Conservation (phyloP, 768 basidiomycete genomes). For the Tulasnella sp. region DNA sequence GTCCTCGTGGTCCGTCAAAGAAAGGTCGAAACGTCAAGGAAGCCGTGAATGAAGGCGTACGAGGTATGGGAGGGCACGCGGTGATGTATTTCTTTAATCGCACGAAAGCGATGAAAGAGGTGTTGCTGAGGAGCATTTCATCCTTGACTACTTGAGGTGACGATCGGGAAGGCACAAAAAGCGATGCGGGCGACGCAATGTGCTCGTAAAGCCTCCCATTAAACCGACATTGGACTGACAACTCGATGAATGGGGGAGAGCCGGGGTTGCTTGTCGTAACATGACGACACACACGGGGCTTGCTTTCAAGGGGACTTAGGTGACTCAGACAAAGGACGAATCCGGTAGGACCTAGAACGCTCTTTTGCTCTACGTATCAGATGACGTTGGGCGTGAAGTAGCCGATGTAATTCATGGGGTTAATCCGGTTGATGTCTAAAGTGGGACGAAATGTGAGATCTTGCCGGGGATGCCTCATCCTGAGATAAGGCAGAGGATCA, state of each 20-base stretch:
- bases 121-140: too few species aligned
- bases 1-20: background rate
- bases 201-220: background rate
- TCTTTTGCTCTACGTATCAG: background rate
- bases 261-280: background rate
- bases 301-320: background rate
- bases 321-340: background rate
- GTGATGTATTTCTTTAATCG: background rate
- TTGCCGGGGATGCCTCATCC: background rate
- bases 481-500: background rate
- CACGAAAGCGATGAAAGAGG: background rate
- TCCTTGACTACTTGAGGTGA: background rate
- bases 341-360: background rate
- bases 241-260: background rate
- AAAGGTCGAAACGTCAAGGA: background rate
- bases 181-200: background rate
- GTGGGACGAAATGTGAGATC: background rate
- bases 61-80: background rate
- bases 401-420: background rate
- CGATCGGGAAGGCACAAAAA: background rate
- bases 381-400: background rate
- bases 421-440: background rate
- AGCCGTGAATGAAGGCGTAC: background rate
- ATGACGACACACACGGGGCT: background rate
- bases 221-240: background rate